Percentiles rank a stretch among this genome's conserved stretches.
Evolutionary conservation across 257 asterid genomes (phyloP).

Genomic region (Cinchona pubescens): DNA sequence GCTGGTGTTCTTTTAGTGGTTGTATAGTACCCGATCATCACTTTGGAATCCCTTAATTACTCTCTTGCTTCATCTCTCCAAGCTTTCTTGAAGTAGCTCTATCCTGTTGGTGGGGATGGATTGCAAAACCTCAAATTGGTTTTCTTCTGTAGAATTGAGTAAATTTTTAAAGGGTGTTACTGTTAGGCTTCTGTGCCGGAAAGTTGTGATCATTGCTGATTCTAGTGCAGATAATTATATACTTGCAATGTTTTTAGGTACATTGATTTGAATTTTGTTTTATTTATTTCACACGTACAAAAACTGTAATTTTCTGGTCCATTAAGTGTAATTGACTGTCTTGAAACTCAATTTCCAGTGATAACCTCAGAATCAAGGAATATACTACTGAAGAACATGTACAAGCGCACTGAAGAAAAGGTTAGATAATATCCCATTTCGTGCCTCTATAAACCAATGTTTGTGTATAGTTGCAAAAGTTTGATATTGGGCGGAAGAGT

Average conservation of each 20-base stretch:
- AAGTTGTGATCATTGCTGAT: background rate
- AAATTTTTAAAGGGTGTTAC: background rate
- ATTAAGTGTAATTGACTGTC: background rate
- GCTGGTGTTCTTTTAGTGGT: background rate
- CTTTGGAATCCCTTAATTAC: background rate
- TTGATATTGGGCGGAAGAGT: background rate
- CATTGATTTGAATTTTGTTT: background rate
- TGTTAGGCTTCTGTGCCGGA: background rate
- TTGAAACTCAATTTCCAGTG: conserved; percentile 25
- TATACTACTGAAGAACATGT: conserved; percentile 37
- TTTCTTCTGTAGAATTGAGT: background rate
- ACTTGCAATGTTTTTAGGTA: background rate
- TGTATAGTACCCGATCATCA: background rate
- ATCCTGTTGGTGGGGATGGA: background rate
- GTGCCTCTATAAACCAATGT: background rate
- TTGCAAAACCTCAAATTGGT: background rate
- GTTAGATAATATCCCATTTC: conserved; percentile 19
- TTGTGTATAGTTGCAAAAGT: background rate
- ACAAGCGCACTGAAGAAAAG: conserved; percentile 40
- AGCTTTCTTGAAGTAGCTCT: background rate
- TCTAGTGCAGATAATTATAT: background rate
- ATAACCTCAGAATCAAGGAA: conserved; percentile 37
- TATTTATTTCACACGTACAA: background rate
- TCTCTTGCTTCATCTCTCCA: background rate
- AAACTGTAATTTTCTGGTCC: too few species aligned